phyloP scores from a whole-genome alignment of 306 rosid species.

The Senna tora region DNA sequence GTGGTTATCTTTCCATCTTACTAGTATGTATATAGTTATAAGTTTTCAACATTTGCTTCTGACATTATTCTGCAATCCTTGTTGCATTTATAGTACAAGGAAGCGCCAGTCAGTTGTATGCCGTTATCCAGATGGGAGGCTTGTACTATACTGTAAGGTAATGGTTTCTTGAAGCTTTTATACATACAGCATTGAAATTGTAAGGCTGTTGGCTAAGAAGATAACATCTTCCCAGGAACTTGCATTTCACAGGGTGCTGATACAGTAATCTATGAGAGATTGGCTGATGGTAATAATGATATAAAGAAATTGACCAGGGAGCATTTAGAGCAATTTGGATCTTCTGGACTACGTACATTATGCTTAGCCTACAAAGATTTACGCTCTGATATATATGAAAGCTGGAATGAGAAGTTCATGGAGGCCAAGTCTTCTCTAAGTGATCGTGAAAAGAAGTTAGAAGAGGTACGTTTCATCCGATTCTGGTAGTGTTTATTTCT shows the following conservation, averaged over 20 bases:
- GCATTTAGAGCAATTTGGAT: conserved; percentile 83
- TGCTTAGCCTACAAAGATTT: conserved; percentile 94
- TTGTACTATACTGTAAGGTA: conserved; percentile 97
- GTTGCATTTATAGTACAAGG: conserved; percentile 67
- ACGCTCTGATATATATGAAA: conserved; percentile 73
- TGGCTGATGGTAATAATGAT: conserved; percentile 58
- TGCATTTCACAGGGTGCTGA: conserved; percentile 88
- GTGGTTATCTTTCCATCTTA: conserved; percentile 40
- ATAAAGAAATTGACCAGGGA: conserved; percentile 74
- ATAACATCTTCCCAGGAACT: conserved; percentile 42
- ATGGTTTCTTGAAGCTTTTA: conserved; percentile 40
- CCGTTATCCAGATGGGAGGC: conserved; percentile 93
- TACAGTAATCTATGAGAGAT: conserved; percentile 83
- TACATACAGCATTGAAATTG: conserved; percentile 12
- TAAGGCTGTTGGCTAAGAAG: conserved; percentile 36
- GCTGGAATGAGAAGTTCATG: conserved; percentile 92
- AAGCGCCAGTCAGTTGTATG: conserved; percentile 98
- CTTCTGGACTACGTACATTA: conserved; percentile 87
- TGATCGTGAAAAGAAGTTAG: conserved; percentile 97
- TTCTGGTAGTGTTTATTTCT: conserved; percentile 19
- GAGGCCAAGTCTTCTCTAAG: conserved; percentile 90
- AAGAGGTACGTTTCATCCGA: conserved; percentile 65
- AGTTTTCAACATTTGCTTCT: conserved; percentile 11
- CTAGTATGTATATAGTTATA: not conserved
- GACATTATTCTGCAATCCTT: conserved; percentile 36